Conservation (phyloP, 495 filamentous ascomycete genomes). For the Jackrogersella multiformis region DNA sequence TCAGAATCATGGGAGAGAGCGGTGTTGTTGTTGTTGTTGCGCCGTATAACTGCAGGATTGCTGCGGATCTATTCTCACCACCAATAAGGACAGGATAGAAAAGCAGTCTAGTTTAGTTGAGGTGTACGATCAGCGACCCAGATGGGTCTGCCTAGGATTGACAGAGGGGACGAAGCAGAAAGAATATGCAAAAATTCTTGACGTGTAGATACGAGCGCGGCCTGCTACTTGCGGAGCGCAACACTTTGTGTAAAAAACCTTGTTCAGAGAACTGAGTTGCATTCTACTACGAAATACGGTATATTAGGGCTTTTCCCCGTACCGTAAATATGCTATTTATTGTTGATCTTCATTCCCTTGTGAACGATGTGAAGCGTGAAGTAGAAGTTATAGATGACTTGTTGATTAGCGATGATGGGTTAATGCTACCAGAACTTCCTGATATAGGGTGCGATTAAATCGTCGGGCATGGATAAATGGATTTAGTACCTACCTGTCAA, state of each 20-base stretch:
- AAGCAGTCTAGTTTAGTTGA: slow-evolving; percentile 8
- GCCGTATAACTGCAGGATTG: slow-evolving; percentile 4
- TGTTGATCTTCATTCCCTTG: not conserved
- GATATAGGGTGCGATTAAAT: too few species aligned
- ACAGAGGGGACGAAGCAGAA: not conserved
- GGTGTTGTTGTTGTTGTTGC: not conserved
- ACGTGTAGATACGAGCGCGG: slow-evolving; percentile 29
- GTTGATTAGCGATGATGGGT: too few species aligned
- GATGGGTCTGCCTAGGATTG: not conserved
- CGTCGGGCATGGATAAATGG: too few species aligned
- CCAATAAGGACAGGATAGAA: slow-evolving; percentile 8
- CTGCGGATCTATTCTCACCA: slow-evolving; percentile 5
- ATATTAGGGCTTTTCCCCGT: not conserved
- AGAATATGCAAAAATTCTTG: not conserved
- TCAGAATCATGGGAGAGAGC: slow-evolving; percentile 30
- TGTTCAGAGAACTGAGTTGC: slow-evolving; percentile 13
- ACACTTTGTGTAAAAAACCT: slow-evolving; percentile 17
- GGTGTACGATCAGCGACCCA: slow-evolving; percentile 5
- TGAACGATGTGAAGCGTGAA: not conserved
- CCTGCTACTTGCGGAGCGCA: slow-evolving; percentile 11
- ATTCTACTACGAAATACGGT: not conserved
- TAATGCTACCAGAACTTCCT: too few species aligned
- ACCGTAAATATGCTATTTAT: not conserved
- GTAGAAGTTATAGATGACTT: too few species aligned
- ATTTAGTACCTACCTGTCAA: too few species aligned